phyloP scores from a whole-genome alignment of 2,329 filamentous ascomycete genomes.

The Chaetomium strumarium region DNA sequence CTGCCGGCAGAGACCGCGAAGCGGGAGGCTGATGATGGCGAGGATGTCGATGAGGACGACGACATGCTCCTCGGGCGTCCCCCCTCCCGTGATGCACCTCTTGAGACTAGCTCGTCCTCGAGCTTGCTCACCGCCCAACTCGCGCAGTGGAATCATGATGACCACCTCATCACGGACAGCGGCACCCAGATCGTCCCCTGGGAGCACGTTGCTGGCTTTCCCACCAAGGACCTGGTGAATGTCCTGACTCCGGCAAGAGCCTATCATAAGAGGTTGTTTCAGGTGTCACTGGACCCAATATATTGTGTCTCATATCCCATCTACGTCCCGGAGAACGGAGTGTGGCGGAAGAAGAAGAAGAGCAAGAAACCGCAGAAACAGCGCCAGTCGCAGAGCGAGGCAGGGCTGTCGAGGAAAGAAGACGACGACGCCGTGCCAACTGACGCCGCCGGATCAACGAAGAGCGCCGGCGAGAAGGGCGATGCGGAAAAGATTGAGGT shows the following conservation, averaged over 20 bases:
- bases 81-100: constrained; percentile 33
- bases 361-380: constrained; percentile 26
- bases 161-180: constrained; percentile 49
- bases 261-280: constrained; percentile 77
- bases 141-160: constrained; percentile 45
- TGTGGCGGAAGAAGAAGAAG: constrained; percentile 64
- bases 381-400: constrained; percentile 30
- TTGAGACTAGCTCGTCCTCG: constrained; percentile 29
- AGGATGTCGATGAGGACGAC: constrained; percentile 41
- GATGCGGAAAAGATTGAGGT: constrained; percentile 30
- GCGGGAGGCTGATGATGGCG: constrained; percentile 28
- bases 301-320: constrained; percentile 79
- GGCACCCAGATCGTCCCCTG: constrained; percentile 58
- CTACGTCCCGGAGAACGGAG: constrained; percentile 71
- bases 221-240: constrained; percentile 71
- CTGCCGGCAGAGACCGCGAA: constrained; percentile 32
- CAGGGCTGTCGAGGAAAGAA: constrained; percentile 28
- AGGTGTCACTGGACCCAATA: constrained; percentile 73
- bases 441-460: constrained; percentile 24
- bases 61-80: constrained; percentile 46
- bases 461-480: constrained; percentile 23
- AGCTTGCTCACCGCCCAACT: constrained; percentile 35
- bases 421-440: constrained; percentile 24
- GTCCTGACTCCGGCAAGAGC: constrained; percentile 69
- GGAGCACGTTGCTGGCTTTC: constrained; percentile 69